Conservation (phyloP, 306 rosid genomes). For the Vigna radiata region DNA sequence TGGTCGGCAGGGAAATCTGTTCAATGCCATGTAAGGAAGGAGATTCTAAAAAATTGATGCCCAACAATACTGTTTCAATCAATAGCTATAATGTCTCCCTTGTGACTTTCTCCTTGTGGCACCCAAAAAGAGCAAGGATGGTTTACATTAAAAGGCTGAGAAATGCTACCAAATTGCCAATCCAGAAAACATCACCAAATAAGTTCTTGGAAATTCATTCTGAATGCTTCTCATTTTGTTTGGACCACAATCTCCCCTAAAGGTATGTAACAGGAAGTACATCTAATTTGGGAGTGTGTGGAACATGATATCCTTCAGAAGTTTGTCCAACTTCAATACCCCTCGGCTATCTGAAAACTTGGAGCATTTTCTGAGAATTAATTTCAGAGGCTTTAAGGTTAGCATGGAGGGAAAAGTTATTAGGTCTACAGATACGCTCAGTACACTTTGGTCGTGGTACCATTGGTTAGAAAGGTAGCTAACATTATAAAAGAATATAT, state of each 20-base stretch:
- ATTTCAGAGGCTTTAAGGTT: background rate
- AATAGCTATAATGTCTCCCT: background rate
- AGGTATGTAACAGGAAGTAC: background rate
- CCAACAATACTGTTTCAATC: background rate
- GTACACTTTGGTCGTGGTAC: background rate
- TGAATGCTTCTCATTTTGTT: conserved; percentile 6
- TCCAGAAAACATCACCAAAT: background rate
- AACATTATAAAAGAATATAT: background rate
- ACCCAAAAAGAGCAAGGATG: background rate
- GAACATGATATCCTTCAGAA: conserved; percentile 12
- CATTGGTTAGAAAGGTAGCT: background rate
- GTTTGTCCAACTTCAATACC: conserved; percentile 14
- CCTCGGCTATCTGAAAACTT: background rate
- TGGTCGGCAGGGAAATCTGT: conserved; percentile 4
- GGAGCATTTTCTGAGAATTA: background rate
- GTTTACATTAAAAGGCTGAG: background rate
- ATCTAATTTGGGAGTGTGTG: background rate
- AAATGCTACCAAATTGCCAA: background rate
- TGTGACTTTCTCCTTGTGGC: too few species aligned
- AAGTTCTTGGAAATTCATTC: background rate
- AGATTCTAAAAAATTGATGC: too few species aligned
- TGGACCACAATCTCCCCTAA: background rate
- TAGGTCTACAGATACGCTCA: background rate
- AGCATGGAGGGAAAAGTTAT: background rate
- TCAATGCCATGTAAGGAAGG: background rate